Base-by-base conservation (phyloP, 345 rosid genomes). In the Moringa oleifera region DNA sequence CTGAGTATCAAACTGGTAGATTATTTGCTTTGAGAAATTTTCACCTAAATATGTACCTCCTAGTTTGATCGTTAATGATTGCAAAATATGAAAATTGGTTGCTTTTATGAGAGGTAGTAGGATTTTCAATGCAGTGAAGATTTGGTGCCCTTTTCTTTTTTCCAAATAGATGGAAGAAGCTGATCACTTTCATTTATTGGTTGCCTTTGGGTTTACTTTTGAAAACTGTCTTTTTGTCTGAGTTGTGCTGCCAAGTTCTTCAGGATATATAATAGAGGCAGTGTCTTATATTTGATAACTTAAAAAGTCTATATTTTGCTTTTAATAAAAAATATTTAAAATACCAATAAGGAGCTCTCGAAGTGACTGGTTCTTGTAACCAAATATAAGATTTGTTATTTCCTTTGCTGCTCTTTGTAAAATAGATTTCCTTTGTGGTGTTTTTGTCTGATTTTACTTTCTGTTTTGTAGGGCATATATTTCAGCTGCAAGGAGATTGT, bases 401-500 rank as follows among this genome's bases (percentile, higher is more conserved):
- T 41, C 12, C 17, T 41, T 41, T 41, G 6, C 12, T 41, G 47
- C 47, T 41, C 47, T 41, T 15, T 41, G 17, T 4, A 41, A 15
- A 41, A 15, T 9, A 16, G 17, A 41, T 4, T 28, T 28, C 33
- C 8, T 28, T 8, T 28, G 5, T 28, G 3, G 47, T 41, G 2
- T 41, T 41, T 41, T 41, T 7, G 1, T 10, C 58, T 45, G 51
- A 25, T 36, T 49, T 41, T 23, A 46, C 46, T 59, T 75, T 59
- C 57, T 70, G 17, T 47, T 66, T 64, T 77, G 68, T 47, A 90
- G 99, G 61, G 96, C 96, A 57, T 90, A 90, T 74, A 85, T 90
- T 68, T 94, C 99, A 18, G 88, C 99, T 59, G 97, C 99, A 20
- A 82, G 97, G 80, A 81, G 85, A 83, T 51, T 84, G 58, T 85